Evolutionary conservation across 805 yeast species (phyloP), one percentile per base, ranked within the genome.

Genomic region (Wickerhamomyces mucosus): DNA sequence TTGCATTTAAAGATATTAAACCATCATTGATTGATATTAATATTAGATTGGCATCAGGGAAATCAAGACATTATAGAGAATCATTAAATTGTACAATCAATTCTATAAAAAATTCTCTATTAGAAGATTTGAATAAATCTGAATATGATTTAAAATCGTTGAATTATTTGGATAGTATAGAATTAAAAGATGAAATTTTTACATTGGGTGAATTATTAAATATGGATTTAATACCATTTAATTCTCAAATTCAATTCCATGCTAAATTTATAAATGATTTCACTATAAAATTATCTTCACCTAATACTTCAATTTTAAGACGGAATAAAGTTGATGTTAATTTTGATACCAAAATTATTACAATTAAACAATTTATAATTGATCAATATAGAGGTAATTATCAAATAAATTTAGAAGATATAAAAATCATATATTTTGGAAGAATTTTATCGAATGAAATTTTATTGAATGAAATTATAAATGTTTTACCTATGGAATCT

Each of bases 161-260:
- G 29, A 36, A 40, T 24, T 44, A 23, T 36, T 42, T 40, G 21
- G 50, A 46, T 11, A 49, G 50, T 7, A 20, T 34, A 2, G 31
- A 18, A 1, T 29, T 42, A 6, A 23, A 27, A 6, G 24, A 42
- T 26, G 36, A 50, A 15, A 49, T 45, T 15, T 17, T 38, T 21
- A 38, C 55, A 3, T 26, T 61, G 2, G 31, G 43, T 3, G 50
- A 58, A 8, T 25, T 55, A 1, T 26, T 61, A n/a, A 43, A 51
- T 1, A 35, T 57, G n/a, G 65, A 59, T 40, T 50, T 53, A 18
- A 48, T 56, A 0, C 66, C 66, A 3, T 36, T 42, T 5, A 16
- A 23, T 11, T 49, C 48, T 9, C 39, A 37, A 4, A 28, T 52
- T 16, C 45, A 43, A 27, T 45, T 60, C 32, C 50, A 53, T 11